Base-by-base conservation (phyloP, 2,329 filamentous ascomycete species). In the Alternaria arborescens region DNA sequence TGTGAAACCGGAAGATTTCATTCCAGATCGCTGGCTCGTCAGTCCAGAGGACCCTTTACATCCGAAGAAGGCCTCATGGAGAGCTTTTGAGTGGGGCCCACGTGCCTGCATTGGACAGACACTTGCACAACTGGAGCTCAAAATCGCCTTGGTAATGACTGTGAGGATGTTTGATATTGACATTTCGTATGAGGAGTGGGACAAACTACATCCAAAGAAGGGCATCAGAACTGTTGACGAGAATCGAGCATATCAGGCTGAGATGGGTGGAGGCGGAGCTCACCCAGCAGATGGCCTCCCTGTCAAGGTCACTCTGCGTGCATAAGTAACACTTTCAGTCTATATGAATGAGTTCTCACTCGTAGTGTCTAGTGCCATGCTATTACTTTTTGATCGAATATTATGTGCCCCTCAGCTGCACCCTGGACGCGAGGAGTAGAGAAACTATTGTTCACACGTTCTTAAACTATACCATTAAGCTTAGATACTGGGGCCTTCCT, bases 31-130 rank as follows among this genome's bases (percentile, higher is more conserved):
- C n/a, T 75, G 59, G 48, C 34, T 69, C 1, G 55, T 60, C 2
- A 61, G 57, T 8, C 26, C 58, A 4, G 54, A 52, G 3, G 48
- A 61, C n/a, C 42, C 36, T 0, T 44, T 71, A 16, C 41, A 65
- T 18, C 68, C 66, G 3, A 36, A 38, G 18, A 54, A 56, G 16
- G 56, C 58, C 5, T 61, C 66, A 8, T 80, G 64, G 63, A 65
- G 76, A 26, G 69, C 78, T 0, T 82, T 82, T 62, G 77, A 80
- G 43, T 58, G 70, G 3, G 80, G 81, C 1, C 71, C 72, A 1
- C 63, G 79, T 3, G 70, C 71, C 4, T 82, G 81, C 54, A 70
- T 79, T 24, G 80, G 80, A 0, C 74, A 78, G 62, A 74, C 75
- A 14, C 65, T 82, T 34, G 78, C 77, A 0, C 67, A 75, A 60